Evolutionary conservation across 768 basidiomycete genomes (phyloP).

Genomic region (Lactifluus echinatus): DNA sequence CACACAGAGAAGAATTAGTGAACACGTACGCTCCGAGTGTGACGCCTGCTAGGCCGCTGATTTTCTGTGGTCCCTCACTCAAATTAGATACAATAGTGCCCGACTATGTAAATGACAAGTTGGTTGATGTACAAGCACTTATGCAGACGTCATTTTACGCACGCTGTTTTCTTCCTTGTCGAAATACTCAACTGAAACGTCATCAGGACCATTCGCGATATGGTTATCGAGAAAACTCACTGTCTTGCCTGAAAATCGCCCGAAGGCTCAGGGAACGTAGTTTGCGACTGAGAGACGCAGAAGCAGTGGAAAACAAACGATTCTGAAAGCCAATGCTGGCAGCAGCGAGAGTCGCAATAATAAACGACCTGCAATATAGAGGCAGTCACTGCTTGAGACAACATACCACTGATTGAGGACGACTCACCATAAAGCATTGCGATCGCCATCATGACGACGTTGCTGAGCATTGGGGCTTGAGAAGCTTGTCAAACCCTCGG

Average conservation of each 20-base stretch:
- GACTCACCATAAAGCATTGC: slow-evolving; percentile 53
- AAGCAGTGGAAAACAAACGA: slow-evolving; percentile 53
- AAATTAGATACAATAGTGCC: slow-evolving; percentile 69
- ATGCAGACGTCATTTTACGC: slow-evolving; percentile 24
- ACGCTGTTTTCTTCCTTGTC: slow-evolving; percentile 74
- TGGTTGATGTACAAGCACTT: slow-evolving; percentile 9
- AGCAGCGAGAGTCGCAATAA: slow-evolving; percentile 61
- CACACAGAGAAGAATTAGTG: slow-evolving; percentile 28
- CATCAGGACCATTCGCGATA: slow-evolving; percentile 12
- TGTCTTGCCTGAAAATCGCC: slow-evolving; percentile 78
- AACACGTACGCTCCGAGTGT: slow-evolving; percentile 57
- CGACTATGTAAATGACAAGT: slow-evolving; percentile 34
- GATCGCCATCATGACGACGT: slow-evolving; percentile 48
- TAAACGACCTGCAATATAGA: slow-evolving; percentile 50
- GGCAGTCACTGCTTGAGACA: background rate
- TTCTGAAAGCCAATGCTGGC: slow-evolving; percentile 53
- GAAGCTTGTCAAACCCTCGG: slow-evolving; percentile 50
- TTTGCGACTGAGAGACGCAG: slow-evolving; percentile 56
- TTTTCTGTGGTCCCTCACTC: slow-evolving; percentile 78
- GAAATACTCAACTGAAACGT: slow-evolving; percentile 66
- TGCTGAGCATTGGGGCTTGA: slow-evolving; percentile 29
- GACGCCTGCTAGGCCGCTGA: slow-evolving; percentile 73
- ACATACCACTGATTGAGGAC: background rate
- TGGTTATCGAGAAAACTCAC: slow-evolving; percentile 29
- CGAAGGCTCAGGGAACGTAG: slow-evolving; percentile 63